These are phyloP conservation scores for Salvia rosmarinus DNA, from an alignment of 257 asterid species.

Conservation along the genomic window DNA sequence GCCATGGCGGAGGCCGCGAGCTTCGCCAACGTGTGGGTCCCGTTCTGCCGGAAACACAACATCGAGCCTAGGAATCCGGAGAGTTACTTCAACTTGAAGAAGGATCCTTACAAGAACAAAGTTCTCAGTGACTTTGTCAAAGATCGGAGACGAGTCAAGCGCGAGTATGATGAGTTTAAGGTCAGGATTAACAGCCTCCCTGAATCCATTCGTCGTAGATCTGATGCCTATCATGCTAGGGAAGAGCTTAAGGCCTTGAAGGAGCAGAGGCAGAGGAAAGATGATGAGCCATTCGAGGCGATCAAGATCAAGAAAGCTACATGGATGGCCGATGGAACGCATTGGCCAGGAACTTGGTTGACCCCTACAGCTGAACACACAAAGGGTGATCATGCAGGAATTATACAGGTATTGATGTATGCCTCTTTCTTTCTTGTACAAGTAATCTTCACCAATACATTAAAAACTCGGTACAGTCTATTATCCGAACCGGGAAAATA, in stretches of 20 bases:
- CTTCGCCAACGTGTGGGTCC: slow-evolving; percentile 69
- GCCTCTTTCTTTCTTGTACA: background rate
- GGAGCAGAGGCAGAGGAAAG: slow-evolving; percentile 53
- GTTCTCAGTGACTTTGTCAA: slow-evolving; percentile 60
- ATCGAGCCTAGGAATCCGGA: slow-evolving; percentile 71
- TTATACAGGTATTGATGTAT: slow-evolving; percentile 53
- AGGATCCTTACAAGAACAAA: slow-evolving; percentile 56
- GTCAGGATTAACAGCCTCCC: slow-evolving; percentile 60
- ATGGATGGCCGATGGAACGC: slow-evolving; percentile 83
- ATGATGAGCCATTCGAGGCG: slow-evolving; percentile 48
- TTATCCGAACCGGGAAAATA: no score
- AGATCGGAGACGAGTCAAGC: slow-evolving; percentile 55
- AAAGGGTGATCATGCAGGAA: slow-evolving; percentile 69
- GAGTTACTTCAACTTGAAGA: slow-evolving; percentile 48
- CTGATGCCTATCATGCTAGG: slow-evolving; percentile 61
- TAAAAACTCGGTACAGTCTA: no score
- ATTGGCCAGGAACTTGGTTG: slow-evolving; percentile 68
- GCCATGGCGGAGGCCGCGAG: slow-evolving; percentile 80
- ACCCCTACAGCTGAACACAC: slow-evolving; percentile 51
- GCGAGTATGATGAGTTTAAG: slow-evolving; percentile 68
- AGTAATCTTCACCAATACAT: background rate
- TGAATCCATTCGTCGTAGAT: slow-evolving; percentile 59
- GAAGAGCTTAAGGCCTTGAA: slow-evolving; percentile 61
- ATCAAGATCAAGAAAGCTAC: slow-evolving; percentile 60
- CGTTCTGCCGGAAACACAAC: slow-evolving; percentile 61